phyloP scores from a whole-genome alignment of 2,329 filamentous ascomycete species.

The Magnaporthales sp. region DNA sequence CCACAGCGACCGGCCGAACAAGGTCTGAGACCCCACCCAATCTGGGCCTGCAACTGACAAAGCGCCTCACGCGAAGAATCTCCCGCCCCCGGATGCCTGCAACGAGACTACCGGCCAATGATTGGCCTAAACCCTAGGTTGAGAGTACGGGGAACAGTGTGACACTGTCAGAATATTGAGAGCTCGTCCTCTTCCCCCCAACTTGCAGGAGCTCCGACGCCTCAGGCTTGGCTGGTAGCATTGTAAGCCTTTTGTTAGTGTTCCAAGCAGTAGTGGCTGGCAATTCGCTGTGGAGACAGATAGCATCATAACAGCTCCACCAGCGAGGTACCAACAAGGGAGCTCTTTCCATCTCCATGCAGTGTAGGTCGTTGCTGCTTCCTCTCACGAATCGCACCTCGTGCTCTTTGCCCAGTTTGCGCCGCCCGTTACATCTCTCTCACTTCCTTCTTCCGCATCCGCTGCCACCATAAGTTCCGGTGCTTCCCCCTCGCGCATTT shows the following conservation, averaged over 20 bases:
- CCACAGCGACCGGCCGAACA: background rate
- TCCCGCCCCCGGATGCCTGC: background rate
- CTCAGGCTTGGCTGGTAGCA: background rate
- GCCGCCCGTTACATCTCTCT: conserved; percentile 4
- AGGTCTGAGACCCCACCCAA: background rate
- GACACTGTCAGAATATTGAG: background rate
- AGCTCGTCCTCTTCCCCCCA: background rate
- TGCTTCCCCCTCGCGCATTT: conserved; percentile 2
- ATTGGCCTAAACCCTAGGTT: background rate
- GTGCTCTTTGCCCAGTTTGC: conserved; percentile 4
- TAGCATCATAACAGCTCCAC: conserved; percentile 2
- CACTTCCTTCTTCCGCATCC: conserved; percentile 2
- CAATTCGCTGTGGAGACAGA: background rate
- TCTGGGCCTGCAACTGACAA: background rate
- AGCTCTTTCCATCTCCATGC: background rate
- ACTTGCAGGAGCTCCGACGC: background rate
- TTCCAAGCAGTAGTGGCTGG: background rate
- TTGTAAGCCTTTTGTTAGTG: background rate
- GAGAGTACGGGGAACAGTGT: background rate
- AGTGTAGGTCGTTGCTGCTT: conserved; percentile 8
- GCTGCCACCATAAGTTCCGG: conserved; percentile 5
- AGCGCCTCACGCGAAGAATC: conserved; percentile 1
- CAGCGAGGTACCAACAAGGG: background rate
- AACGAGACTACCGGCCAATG: background rate
- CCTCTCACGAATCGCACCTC: conserved; percentile 13